Base-by-base conservation (phyloP, 345 rosid genomes). In the Brassica incana region DNA sequence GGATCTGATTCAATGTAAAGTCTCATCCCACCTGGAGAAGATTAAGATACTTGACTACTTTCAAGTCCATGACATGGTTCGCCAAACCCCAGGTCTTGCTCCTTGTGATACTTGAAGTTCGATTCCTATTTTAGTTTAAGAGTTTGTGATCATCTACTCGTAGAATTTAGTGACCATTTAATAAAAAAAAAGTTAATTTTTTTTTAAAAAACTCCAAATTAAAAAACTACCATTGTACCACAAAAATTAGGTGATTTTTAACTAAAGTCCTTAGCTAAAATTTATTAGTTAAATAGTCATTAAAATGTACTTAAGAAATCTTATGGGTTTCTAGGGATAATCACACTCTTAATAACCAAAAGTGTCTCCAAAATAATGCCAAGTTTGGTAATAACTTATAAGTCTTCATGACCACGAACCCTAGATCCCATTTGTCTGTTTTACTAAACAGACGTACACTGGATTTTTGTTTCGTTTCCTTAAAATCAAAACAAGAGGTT, bases 41-140 rank as follows among this genome's bases (percentile, higher is more conserved):
- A 95, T 69, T 88, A 88, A 86, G 86, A 88, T 97, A 78, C 73
- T 88, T 8, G 87, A 36, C 97, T 43, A 95, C 96, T 25, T 95
- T 89, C 77, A 95, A 92, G 87, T 92, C 99, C 69, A 95, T 95
- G 99, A 90, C 94, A 16, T 95, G 99, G 96, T 91, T 95, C 54
- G 97, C 97, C 30, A 92, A 91, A 74, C 98, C 97, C 63, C 84
- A 90, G 97, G 99, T 92, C 66, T 36, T 62, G 69, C 67, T 73
- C 10, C 71, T 79, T 73, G 23, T 60, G 50, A 12, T n/a, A 30
- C 66, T 36, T 59, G 60, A 12, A 45, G 43, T 36, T 36, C 43
- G 9, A 36, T 36, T 36, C 43, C 10, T 36, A 0, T 36, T 36
- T 36, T 36, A 36, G 43, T 36, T 36, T 36, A 36, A 36, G 43